Percentiles rank a stretch among this genome's conserved stretches.
These are phyloP conservation scores for Botrytis fabae DNA, from an alignment of 2,329 filamentous ascomycete genomes.

Conservation along the genomic window DNA sequence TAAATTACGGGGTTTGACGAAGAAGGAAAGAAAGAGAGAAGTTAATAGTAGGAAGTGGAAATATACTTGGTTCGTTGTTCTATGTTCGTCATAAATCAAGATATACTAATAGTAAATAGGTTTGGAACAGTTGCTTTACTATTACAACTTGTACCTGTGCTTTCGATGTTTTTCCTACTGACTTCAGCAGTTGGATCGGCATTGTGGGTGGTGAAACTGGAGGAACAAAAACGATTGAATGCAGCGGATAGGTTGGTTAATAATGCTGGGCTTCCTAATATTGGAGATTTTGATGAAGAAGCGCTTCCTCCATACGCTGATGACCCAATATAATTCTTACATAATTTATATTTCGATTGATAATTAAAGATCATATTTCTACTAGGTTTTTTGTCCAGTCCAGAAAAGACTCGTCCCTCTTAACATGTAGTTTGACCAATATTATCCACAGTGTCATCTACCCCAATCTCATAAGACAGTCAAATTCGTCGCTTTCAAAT, in stretches of 20 bases:
- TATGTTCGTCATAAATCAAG: background rate
- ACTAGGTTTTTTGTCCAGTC: background rate
- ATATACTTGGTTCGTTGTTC: constrained; percentile 68
- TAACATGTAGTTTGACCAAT: background rate
- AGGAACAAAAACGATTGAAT: constrained; percentile 49
- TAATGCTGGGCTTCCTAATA: constrained; percentile 17
- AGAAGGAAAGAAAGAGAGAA: constrained; percentile 70
- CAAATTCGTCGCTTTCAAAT: background rate
- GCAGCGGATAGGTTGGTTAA: constrained; percentile 26
- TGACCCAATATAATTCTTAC: constrained; percentile 31
- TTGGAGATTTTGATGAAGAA: constrained; percentile 30
- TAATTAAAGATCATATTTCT: background rate
- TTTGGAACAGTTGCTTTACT: constrained; percentile 85
- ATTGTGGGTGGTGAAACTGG: constrained; percentile 80
- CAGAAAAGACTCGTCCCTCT: background rate
- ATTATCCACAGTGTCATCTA: background rate
- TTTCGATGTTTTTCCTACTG: constrained; percentile 93
- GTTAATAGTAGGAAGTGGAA: constrained; percentile 70
- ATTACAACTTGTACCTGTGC: constrained; percentile 80
- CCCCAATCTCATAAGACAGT: background rate
- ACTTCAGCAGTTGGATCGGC: constrained; percentile 84
- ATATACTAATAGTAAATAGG: constrained; percentile 41
- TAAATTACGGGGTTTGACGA: constrained; percentile 71
- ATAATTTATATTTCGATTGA: background rate
- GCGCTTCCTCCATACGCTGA: constrained; percentile 37